Base-by-base conservation (phyloP, 2,329 filamentous ascomycete species). In the Botryotinia narcissicola region DNA sequence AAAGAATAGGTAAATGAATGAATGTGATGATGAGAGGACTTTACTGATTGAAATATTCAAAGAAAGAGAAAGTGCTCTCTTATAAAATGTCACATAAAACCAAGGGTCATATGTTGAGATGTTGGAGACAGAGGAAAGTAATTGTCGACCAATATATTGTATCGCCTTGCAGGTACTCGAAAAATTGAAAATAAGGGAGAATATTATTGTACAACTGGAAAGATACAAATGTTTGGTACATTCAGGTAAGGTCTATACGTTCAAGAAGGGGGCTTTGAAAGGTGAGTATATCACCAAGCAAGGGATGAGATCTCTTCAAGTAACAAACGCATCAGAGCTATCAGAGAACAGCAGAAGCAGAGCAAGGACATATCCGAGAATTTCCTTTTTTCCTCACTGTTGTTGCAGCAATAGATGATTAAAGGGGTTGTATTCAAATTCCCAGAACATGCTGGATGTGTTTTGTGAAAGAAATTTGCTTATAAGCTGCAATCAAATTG, bases 81-180 rank as follows among this genome's bases (percentile, higher is more conserved):
- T 68, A 57, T 68, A 44, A 68, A 25, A 40, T 57, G 18, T 20
- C 18, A 16, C 1, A 22, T 18, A n/a, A 42, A 3, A 68, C 4
- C 25, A 57, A 68, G 48, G 48, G 35, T 54, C 29, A 25, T 25
- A 20, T 57, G 35, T 42, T 22, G 32, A 37, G 37, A 32, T 9
- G 10, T 32, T 10, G 37, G 37, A 32, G 32, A 29, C 4, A 32
- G 8, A 20, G 6, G 7, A n/a, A 32, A 60, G 40, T 35, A 29
- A 22, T 42, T 29, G 14, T 48, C 25, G 16, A n/a, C 54, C 60
- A 46, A 73, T 75, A 68, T 74, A 74, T 74, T 68, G 60, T 25
- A 40, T 44, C 46, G 69, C 74, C 72, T 75, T 75, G 72, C 74
- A 75, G 74, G 44, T 72, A 44, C 25, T 48, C 20, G 2, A 37